A percentile compares a stretch with the other conserved stretches of the same genome.
Evolutionary conservation across 306 rosid genomes (phyloP).

Genomic region (Morella rubra): DNA sequence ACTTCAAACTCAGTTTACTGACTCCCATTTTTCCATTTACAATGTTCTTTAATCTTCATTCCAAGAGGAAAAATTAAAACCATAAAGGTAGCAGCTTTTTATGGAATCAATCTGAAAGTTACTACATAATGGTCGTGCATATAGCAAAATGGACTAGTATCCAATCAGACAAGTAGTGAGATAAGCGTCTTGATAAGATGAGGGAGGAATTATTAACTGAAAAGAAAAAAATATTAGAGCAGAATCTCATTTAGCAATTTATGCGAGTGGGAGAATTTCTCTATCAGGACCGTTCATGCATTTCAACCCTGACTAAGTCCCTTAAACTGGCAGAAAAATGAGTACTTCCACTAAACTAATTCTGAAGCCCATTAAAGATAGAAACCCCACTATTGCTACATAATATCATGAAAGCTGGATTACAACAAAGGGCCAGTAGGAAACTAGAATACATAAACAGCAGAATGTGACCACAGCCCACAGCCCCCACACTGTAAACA

Average conservation of each 20-base stretch:
- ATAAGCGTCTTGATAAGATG: too few species aligned
- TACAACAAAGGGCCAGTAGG: not conserved
- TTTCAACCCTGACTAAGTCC: constrained; percentile 17
- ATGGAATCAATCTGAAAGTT: not conserved
- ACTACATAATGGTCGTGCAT: not conserved
- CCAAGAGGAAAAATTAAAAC: not conserved
- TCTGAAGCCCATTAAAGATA: not conserved
- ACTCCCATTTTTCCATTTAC: too few species aligned
- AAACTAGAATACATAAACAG: not conserved
- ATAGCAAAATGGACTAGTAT: not conserved
- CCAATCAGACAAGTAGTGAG: not conserved
- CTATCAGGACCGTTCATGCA: not conserved
- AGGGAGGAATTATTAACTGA: too few species aligned
- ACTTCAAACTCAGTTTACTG: not conserved
- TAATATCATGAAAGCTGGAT: not conserved
- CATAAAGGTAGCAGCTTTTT: not conserved
- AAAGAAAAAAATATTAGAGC: not conserved
- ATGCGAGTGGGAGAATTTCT: not conserved
- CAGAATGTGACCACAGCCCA: not conserved
- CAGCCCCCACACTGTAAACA: not conserved
- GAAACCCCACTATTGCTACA: not conserved
- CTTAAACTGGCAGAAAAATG: not conserved
- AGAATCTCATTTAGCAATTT: not conserved
- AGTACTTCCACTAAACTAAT: not conserved
- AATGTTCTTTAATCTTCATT: not conserved